phyloP scores from a whole-genome alignment of 2,329 filamentous ascomycete genomes.

The Epichloe scottii region DNA sequence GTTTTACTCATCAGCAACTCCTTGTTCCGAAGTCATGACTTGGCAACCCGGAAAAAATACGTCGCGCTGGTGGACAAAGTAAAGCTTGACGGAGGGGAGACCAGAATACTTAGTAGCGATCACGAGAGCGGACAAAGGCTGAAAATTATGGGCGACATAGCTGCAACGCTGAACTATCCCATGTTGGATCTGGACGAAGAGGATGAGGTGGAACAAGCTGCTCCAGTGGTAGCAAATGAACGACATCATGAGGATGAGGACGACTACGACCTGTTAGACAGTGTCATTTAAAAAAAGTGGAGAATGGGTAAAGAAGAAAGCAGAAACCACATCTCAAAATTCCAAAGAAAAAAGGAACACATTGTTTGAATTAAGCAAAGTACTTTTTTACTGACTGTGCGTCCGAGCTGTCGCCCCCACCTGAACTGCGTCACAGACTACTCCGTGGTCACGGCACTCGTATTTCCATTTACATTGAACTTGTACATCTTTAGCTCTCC shows the following conservation, averaged over 20 bases:
- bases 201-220: constrained; percentile 29
- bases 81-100: constrained; percentile 75
- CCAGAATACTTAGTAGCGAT: constrained; percentile 77
- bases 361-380: neutral
- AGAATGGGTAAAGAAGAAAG: neutral
- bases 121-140: constrained; percentile 86
- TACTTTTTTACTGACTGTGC: too few relatives aligned
- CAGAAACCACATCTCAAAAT: constrained; percentile 3
- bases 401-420: too few relatives aligned
- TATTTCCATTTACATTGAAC: too few relatives aligned
- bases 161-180: constrained; percentile 82
- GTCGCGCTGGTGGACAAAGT: constrained; percentile 81
- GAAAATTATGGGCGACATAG: constrained; percentile 74
- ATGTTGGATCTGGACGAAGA: constrained; percentile 70
- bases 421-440: too few relatives aligned
- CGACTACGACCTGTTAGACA: constrained; percentile 18
- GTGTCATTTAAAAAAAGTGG: constrained; percentile 18
- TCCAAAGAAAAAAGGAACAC: neutral
- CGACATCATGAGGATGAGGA: constrained; percentile 18
- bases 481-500: too few relatives aligned
- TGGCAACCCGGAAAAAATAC: constrained; percentile 65
- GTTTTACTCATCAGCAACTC: constrained; percentile 77
- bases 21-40: constrained; percentile 72
- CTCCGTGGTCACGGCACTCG: too few relatives aligned
- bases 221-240: constrained; percentile 2